phyloP scores from a whole-genome alignment of 352 stramenopile species.

The Globisporangium emineosum region DNA sequence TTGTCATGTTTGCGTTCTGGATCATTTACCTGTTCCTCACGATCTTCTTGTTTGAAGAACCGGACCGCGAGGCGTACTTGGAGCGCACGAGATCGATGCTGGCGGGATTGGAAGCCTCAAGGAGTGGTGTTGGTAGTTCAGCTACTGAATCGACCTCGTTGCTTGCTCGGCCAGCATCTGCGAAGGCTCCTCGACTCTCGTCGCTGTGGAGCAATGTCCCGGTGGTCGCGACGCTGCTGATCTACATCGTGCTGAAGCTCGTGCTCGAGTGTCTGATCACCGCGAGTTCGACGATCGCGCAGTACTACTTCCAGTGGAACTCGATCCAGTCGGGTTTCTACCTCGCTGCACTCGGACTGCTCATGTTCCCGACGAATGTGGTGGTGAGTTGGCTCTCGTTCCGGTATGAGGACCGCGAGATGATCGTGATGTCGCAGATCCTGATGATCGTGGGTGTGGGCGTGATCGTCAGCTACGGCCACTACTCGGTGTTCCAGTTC shows the following conservation, averaged over 20 bases:
- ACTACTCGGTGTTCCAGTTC: conserved; percentile 88
- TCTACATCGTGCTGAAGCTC: conserved; percentile 93
- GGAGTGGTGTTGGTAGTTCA: not conserved
- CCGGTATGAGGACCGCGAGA: conserved; percentile 89
- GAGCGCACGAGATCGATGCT: conserved; percentile 41
- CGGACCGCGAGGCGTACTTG: conserved; percentile 51
- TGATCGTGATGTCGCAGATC: conserved; percentile 85
- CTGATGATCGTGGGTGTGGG: conserved; percentile 89
- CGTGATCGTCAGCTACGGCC: conserved; percentile 82
- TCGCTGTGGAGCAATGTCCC: conserved; percentile 75
- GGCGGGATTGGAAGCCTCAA: conserved; percentile 24
- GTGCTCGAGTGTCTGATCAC: conserved; percentile 89
- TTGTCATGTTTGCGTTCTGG: conserved; percentile 87
- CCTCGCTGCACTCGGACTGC: conserved; percentile 80
- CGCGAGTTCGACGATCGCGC: conserved; percentile 75
- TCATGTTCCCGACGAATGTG: conserved; percentile 93
- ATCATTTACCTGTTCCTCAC: conserved; percentile 52
- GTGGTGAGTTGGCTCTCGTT: conserved; percentile 87
- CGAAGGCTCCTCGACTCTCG: conserved; percentile 24
- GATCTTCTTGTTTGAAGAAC: conserved; percentile 63
- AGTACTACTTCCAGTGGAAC: conserved; percentile 91
- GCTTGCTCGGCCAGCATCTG: not conserved
- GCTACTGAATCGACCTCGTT: conserved; percentile 12
- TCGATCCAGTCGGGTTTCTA: conserved; percentile 84
- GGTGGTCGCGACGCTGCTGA: conserved; percentile 70